Evolutionary conservation across 2,329 filamentous ascomycete genomes (phyloP).

Genomic region (Trichoderma sp.): DNA sequence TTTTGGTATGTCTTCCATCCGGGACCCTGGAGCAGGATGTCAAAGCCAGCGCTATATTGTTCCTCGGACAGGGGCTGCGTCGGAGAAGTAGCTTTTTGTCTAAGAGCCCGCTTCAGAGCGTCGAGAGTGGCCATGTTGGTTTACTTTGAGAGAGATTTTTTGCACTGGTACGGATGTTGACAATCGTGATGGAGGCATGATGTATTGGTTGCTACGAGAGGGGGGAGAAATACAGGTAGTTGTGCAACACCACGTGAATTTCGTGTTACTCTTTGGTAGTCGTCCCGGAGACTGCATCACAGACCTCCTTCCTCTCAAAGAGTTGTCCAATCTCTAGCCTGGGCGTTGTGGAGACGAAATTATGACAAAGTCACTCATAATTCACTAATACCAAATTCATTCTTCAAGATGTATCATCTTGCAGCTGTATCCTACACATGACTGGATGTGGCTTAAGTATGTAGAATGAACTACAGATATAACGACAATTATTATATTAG

Average conservation of each 20-base stretch:
- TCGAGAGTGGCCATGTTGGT: slow-evolving; percentile 8
- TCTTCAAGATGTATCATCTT: too few species aligned
- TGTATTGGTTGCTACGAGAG: not conserved
- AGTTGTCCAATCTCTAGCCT: not conserved
- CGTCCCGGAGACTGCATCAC: not conserved
- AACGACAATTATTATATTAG: not conserved
- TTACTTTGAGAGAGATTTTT: not conserved
- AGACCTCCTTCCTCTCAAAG: not conserved
- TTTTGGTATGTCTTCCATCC: slow-evolving; percentile 44
- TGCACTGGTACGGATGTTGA: not conserved
- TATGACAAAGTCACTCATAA: not conserved
- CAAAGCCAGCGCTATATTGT: slow-evolving; percentile 50
- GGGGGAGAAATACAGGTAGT: not conserved
- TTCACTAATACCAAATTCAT: not conserved
- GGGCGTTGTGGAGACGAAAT: not conserved
- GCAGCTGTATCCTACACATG: not conserved
- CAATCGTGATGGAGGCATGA: slow-evolving; percentile 25
- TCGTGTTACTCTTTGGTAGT: not conserved
- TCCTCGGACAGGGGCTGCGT: slow-evolving; percentile 43
- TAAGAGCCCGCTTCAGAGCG: slow-evolving; percentile 3
- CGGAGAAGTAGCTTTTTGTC: slow-evolving; percentile 20
- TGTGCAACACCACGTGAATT: not conserved
- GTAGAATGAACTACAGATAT: not conserved
- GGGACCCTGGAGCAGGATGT: slow-evolving; percentile 38
- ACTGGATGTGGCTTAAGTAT: not conserved